Evolutionary conservation across 345 rosid species (phyloP).

Genomic region (Camelina neglecta): DNA sequence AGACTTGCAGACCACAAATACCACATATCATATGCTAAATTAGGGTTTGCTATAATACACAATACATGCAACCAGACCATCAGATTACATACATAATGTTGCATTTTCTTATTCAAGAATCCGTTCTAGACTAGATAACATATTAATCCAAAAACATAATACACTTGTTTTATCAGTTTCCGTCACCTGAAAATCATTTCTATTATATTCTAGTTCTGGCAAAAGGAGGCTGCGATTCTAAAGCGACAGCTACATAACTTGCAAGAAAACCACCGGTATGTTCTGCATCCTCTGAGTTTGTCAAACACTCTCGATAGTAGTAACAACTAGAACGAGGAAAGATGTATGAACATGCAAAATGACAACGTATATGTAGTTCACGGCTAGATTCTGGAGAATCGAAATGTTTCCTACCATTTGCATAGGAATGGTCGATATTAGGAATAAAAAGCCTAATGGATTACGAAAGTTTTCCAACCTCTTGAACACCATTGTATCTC

Average conservation of each 20-base stretch:
- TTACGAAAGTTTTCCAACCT: conserved; percentile 2
- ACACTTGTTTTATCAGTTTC: conserved; percentile 6
- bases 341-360: conserved; percentile 15
- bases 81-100: conserved; percentile 4
- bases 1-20: not conserved
- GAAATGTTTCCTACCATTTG: conserved; percentile 8
- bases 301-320: conserved; percentile 3
- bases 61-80: conserved; percentile 1
- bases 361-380: conserved; percentile 11
- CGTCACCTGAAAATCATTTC: conserved; percentile 27
- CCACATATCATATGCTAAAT: not conserved
- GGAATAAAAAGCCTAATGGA: not conserved
- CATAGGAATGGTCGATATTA: not conserved
- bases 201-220: conserved; percentile 71
- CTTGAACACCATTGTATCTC: conserved; percentile 24
- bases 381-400: conserved; percentile 11
- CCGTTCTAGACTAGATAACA: conserved; percentile 23
- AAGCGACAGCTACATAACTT: conserved; percentile 72
- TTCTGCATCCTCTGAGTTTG: conserved; percentile 1
- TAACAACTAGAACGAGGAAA: conserved; percentile 17
- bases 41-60: conserved; percentile 2
- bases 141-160: not conserved
- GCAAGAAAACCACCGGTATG: conserved; percentile 83
- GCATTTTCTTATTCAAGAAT: conserved; percentile 5
- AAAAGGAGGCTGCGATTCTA: conserved; percentile 71